Evolutionary conservation across 352 stramenopile genomes (phyloP).

Genomic region (Chrysophaeum taylorii): DNA sequence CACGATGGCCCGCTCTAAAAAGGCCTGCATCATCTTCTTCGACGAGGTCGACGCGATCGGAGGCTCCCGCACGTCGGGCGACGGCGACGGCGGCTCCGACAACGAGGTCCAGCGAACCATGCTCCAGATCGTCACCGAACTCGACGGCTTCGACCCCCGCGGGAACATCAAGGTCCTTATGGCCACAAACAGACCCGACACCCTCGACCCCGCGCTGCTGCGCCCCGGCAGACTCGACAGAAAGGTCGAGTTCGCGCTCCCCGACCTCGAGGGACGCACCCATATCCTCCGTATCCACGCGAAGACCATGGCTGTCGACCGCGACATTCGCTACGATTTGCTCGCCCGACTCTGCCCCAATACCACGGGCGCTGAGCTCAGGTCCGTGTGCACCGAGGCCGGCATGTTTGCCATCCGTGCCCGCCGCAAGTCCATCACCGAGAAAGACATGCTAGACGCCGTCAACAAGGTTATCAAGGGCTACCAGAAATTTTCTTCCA

Average conservation of each 20-base stretch:
- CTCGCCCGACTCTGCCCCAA: constrained; percentile 93
- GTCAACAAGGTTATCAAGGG: constrained; percentile 99
- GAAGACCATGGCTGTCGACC: constrained; percentile 97
- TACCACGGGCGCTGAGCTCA: constrained; percentile 94
- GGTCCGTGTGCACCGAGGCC: constrained; percentile 95
- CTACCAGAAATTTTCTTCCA: constrained; percentile 99
- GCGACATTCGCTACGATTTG: constrained; percentile 96
- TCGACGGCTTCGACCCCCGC: constrained; percentile 95
- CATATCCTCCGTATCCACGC: constrained; percentile 99
- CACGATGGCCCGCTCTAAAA: constrained; percentile 96
- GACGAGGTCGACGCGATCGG: constrained; percentile 98
- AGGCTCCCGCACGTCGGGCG: constrained; percentile 59
- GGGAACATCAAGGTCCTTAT: constrained; percentile 99
- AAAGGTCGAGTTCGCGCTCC: constrained; percentile 98
- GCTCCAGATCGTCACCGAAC: constrained; percentile 97
- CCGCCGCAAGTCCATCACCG: constrained; percentile 91
- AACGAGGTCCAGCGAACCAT: constrained; percentile 99
- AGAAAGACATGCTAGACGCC: constrained; percentile 98
- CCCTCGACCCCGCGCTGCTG: constrained; percentile 86
- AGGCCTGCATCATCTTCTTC: constrained; percentile 95
- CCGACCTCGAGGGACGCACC: constrained; percentile 91
- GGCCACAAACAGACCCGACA: constrained; percentile 94
- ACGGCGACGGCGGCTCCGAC: constrained; percentile 81
- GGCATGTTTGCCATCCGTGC: constrained; percentile 94
- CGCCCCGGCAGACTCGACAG: constrained; percentile 90